Base-by-base conservation (phyloP, 225 moss, liverwort and hornwort species). In the Physcomitrellopsis africana region DNA sequence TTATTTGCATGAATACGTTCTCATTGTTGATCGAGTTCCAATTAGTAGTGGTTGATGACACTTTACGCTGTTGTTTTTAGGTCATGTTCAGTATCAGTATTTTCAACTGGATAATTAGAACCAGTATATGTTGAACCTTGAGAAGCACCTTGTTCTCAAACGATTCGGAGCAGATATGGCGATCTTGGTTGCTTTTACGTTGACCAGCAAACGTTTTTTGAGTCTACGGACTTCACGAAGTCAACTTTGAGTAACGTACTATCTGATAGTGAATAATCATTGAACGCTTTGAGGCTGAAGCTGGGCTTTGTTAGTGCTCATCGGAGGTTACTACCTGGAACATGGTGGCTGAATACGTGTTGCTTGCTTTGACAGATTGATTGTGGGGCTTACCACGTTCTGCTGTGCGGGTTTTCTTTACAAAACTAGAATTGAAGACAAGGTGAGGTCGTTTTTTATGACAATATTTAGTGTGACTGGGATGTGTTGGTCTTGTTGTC, bases 401-500 rank as follows among this genome's bases (percentile, higher is more conserved):
- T 97, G 96, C 84, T 92, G 94, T 81, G 91, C 81, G 69, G 96
- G 96, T 54, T 90, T 94, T 59, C 84, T 91, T 27, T 97, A 97
- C 79, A 87, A 79, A 76, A 85, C 88, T 27, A 89, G 94, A 62
- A 93, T 94, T 62, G 96, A 97, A 78, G 84, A 91, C 54, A 96
- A 91, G 94, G 96, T 96, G 81, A 74, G 79, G 64, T 75, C 69
- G 18, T 56, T 65, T 11, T 9, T 29, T 61, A 14, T 73, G 45
- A 29, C 16, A 57, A 26, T 19, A 48, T 60, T 24, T 56, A 17
- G 53, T 23, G 53, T 61, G 51, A 54, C 43, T 75, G 32, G 68
- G 68, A 56, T 68, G 7, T 73, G 3, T 23, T 49, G 52, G 66
- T 60, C 16, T 60, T 37, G 23, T 16, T 37, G 41, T 53, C 24